Conservation (phyloP, 2,329 filamentous ascomycete species). For the Ophiocordyceps camponoti-saundersi region DNA sequence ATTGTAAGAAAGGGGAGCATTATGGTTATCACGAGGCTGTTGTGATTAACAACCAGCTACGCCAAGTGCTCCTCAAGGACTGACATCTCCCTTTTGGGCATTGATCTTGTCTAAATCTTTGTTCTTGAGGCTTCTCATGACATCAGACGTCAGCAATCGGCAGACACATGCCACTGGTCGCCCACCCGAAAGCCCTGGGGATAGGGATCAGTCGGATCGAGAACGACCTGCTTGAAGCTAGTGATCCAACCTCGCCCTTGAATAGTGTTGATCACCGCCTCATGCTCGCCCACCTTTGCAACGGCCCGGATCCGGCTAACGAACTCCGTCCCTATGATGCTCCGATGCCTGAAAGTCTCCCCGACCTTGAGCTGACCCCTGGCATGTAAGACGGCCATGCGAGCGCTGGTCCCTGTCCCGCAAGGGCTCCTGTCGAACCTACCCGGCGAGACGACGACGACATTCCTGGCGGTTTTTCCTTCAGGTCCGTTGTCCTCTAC, state of each 20-base stretch:
- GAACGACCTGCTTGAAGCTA: slow-evolving; percentile 22
- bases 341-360: slow-evolving; percentile 19
- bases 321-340: slow-evolving; percentile 26
- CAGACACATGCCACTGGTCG: background rate
- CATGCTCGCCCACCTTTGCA: slow-evolving; percentile 18
- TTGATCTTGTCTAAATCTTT: too few relatives aligned
- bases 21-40: too few relatives aligned
- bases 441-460: slow-evolving; percentile 25
- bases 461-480: slow-evolving; percentile 17
- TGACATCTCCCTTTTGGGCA: too few relatives aligned
- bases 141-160: background rate
- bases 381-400: slow-evolving; percentile 24
- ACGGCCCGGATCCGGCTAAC: slow-evolving; percentile 17
- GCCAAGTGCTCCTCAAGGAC: too few relatives aligned
- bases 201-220: slow-evolving; percentile 26
- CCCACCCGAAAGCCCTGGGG: slow-evolving; percentile 14
- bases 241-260: slow-evolving; percentile 28
- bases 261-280: slow-evolving; percentile 21
- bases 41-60: too few relatives aligned
- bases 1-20: too few relatives aligned
- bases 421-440: slow-evolving; percentile 28
- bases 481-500: slow-evolving; percentile 5
- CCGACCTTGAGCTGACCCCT: slow-evolving; percentile 18
- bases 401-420: slow-evolving; percentile 25
- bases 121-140: too few relatives aligned